Conservation (phyloP, 177 flowering plant species). For the Vitis hybrid region DNA sequence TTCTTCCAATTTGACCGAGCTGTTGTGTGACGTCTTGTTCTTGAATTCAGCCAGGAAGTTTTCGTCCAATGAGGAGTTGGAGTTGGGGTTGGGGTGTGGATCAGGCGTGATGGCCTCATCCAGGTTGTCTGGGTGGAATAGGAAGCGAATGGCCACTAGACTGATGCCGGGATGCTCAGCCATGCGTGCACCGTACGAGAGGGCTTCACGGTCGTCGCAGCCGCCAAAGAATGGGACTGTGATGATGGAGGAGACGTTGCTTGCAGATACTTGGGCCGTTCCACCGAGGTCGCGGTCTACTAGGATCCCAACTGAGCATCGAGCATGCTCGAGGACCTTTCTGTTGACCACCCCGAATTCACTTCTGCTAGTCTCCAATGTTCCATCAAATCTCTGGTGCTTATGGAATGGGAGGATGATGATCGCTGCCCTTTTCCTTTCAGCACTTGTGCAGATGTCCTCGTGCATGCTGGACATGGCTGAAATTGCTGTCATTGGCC, state of each 20-base stretch:
- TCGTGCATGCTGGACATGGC: slow-evolving; percentile 46
- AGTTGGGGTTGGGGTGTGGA: too few species aligned
- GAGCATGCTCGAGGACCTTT: slow-evolving; percentile 61
- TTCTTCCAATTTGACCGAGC: slow-evolving; percentile 48
- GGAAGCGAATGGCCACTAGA: slow-evolving; percentile 17
- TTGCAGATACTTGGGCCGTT: slow-evolving; percentile 49
- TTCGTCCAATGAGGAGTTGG: too few species aligned
- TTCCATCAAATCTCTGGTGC: slow-evolving; percentile 63
- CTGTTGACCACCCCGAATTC: slow-evolving; percentile 54
- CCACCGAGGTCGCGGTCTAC: slow-evolving; percentile 84
- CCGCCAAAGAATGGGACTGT: too few species aligned
- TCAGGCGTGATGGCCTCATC: slow-evolving; percentile 5
- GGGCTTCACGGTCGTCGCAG: too few species aligned
- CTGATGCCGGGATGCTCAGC: too few species aligned
- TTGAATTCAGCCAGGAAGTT: too few species aligned
- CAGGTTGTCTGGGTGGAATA: slow-evolving; percentile 11
- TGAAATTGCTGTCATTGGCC: slow-evolving; percentile 64
- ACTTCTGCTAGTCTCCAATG: slow-evolving; percentile 48
- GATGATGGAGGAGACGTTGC: slow-evolving; percentile 38
- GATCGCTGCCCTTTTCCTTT: slow-evolving; percentile 42
- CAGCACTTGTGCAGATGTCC: slow-evolving; percentile 52
- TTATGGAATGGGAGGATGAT: slow-evolving; percentile 80
- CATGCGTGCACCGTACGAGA: too few species aligned
- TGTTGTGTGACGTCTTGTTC: too few species aligned
- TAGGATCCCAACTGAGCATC: slow-evolving; percentile 73